phyloP scores from a whole-genome alignment of 2,329 filamentous ascomycete species.

The Ascochyta viciae-villosae region DNA sequence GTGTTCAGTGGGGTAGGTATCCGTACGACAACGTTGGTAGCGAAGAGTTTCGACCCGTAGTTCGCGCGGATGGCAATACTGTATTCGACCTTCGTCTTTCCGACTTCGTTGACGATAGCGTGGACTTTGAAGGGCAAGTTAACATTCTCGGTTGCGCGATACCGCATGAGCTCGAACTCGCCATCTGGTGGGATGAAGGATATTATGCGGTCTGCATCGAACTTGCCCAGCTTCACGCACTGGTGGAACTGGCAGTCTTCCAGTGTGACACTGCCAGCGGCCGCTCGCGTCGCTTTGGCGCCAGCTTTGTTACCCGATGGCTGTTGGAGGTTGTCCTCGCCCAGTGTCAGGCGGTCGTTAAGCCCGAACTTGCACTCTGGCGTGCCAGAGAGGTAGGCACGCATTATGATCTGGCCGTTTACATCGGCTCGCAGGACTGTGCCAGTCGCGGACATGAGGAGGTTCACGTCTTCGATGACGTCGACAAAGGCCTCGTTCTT shows the following conservation, averaged over 20 bases:
- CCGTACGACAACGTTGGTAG: slow-evolving; percentile 92
- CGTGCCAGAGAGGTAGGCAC: slow-evolving; percentile 93
- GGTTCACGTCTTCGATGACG: slow-evolving; percentile 98
- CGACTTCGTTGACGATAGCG: slow-evolving; percentile 96
- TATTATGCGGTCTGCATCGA: slow-evolving; percentile 95
- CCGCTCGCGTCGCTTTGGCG: slow-evolving; percentile 91
- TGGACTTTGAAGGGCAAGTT: slow-evolving; percentile 99
- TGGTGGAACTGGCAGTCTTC: slow-evolving; percentile 99
- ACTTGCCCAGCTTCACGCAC: slow-evolving; percentile 96
- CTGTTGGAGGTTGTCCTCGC: slow-evolving; percentile 66
- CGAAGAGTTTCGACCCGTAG: slow-evolving; percentile 94
- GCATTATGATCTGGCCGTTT: slow-evolving; percentile 97
- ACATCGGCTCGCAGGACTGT: slow-evolving; percentile 95
- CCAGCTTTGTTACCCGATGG: slow-evolving; percentile 77
- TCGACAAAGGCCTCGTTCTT: slow-evolving; percentile 99
- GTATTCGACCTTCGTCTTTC: slow-evolving; percentile 97
- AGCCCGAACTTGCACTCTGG: slow-evolving; percentile 99
- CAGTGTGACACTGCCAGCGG: slow-evolving; percentile 91
- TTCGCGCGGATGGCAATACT: slow-evolving; percentile 97
- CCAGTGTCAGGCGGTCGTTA: slow-evolving; percentile 93
- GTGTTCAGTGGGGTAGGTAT: slow-evolving; percentile 98
- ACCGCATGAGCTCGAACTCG: slow-evolving; percentile 98
- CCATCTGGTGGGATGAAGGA: slow-evolving; percentile 96
- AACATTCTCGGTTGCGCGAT: slow-evolving; percentile 97
- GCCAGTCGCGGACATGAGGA: slow-evolving; percentile 97